Conservation (phyloP, 306 rosid genomes). For the Crotalaria pallida region DNA sequence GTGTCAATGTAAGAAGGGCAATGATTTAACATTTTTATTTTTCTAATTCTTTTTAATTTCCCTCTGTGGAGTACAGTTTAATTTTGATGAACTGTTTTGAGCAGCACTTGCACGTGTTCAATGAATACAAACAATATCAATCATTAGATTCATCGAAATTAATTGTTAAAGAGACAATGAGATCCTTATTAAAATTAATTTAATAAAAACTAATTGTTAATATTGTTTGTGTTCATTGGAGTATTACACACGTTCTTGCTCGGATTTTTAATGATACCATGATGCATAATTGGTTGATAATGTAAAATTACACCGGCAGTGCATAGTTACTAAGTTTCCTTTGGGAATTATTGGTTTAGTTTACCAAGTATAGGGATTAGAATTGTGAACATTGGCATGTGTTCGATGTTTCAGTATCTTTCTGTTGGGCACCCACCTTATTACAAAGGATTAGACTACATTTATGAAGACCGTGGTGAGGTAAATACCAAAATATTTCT, state of each 20-base stretch:
- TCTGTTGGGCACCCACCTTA: slow-evolving; percentile 98
- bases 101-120: too few relatives aligned
- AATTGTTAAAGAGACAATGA: too few relatives aligned
- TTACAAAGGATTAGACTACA: slow-evolving; percentile 90
- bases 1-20: slow-evolving; percentile 58
- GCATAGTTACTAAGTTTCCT: neutral
- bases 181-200: too few relatives aligned
- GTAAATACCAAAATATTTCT: slow-evolving; percentile 24
- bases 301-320: too few relatives aligned
- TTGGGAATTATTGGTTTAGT: neutral
- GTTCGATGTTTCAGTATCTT: slow-evolving; percentile 58
- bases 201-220: too few relatives aligned
- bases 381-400: slow-evolving; percentile 15
- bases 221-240: too few relatives aligned
- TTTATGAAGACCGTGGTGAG: slow-evolving; percentile 98
- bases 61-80: neutral
- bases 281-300: too few relatives aligned
- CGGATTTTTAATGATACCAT: too few relatives aligned
- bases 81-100: too few relatives aligned
- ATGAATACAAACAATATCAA: too few relatives aligned
- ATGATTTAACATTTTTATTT: neutral
- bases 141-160: too few relatives aligned
- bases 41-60: neutral
- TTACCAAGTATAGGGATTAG: neutral
- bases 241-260: too few relatives aligned